Base-by-base conservation (phyloP, 768 basidiomycete genomes). In the Calocybe indica region DNA sequence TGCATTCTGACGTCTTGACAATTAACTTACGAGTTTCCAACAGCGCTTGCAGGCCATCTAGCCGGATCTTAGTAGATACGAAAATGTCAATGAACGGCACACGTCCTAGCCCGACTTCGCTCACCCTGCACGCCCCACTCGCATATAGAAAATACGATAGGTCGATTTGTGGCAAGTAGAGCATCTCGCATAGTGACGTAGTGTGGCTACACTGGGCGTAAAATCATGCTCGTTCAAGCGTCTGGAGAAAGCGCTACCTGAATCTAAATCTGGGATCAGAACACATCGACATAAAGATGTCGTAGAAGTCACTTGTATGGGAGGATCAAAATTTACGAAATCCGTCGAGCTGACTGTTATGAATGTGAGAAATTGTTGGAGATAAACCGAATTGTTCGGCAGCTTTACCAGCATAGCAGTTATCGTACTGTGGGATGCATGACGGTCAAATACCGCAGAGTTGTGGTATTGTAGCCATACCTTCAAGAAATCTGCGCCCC, bases 111-210 rank as follows among this genome's bases (percentile, higher is more conserved):
- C 22, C 22, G 22, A 12, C 29, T 14, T 7, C 7, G 33, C 30
- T 33, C 11, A 65, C 66, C 64, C 62, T 75, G 75, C 28, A 74
- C 69, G 31, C 76, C 76, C 64, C 68, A 68, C 48, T 68, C 72
- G 40, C 77, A 78, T n/a, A 78, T 66, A 6, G 75, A 74, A 51
- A 73, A 80, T 2, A 76, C 64, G 37, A 79, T 69, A 10, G 73
- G 73, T 10, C 74, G 69, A 6, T 63, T 64, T 1, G 72, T 74
- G 6, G 66, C 67, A 39, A 59, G 61, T 31, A 78, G 57, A 1
- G 75, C 76, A 50, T 75, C 63, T 45, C 68, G 58, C 76, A 78
- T 78, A 6, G 73, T 60, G 8, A 52, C 56, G 50, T 68, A 76
- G 54, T 74, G 72, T 29, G 68, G 54, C 72, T 72, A 45, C 13